These are phyloP conservation scores for Austroboletus novae-zelandiae DNA, from an alignment of 1,284 basidiomycete genomes.

Conservation along the genomic window DNA sequence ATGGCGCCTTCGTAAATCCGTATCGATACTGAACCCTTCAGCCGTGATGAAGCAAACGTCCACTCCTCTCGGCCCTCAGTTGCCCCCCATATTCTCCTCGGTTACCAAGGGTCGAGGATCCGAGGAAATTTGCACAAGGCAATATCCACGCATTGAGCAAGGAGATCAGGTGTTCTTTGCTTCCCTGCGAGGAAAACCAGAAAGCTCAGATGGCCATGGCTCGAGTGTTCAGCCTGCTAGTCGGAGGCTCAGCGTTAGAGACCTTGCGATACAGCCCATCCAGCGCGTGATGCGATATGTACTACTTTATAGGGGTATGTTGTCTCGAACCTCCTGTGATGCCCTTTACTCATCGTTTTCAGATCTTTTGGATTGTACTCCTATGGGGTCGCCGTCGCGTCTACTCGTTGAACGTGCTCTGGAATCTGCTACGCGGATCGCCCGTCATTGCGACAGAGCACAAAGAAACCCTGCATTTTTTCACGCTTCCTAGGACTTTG, in stretches of 20 bases:
- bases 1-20: conserved; percentile 27
- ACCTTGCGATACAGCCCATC: conserved; percentile 67
- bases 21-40: conserved; percentile 5
- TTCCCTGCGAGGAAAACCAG: neutral
- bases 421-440: conserved; percentile 57
- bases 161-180: neutral
- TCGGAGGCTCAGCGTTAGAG: conserved; percentile 36
- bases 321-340: neutral
- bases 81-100: conserved; percentile 14
- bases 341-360: neutral
- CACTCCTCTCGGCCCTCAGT: conserved; percentile 4
- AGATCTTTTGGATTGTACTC: conserved; percentile 47
- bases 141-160: neutral
- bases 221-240: conserved; percentile 29
- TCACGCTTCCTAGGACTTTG: conserved; percentile 11
- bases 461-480: conserved; percentile 61
- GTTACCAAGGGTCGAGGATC: neutral
- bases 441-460: conserved; percentile 61
- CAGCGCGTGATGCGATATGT: conserved; percentile 71
- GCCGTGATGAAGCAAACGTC: conserved; percentile 6
- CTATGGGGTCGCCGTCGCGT: conserved; percentile 40
- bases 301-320: conserved; percentile 59
- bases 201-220: conserved; percentile 7
- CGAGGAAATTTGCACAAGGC: conserved; percentile 1
- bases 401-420: conserved; percentile 58